phyloP scores from a whole-genome alignment of 306 rosid genomes.

The Fagus crenata region DNA sequence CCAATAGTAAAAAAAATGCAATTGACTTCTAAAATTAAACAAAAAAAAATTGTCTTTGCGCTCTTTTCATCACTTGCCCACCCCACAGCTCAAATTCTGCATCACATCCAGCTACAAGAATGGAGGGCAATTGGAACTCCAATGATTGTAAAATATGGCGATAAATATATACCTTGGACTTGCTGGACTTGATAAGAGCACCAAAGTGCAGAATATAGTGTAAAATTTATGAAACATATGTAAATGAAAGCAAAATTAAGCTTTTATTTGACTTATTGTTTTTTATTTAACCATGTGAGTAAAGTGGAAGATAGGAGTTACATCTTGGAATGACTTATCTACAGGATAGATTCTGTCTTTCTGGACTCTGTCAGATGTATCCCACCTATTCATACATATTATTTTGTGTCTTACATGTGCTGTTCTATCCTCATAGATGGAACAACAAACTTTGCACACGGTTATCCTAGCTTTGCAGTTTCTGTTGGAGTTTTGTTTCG shows the following conservation, averaged over 20 bases:
- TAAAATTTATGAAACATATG: background rate
- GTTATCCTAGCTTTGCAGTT: slow-evolving; percentile 94
- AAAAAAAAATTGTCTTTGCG: no score
- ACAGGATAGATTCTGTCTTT: background rate
- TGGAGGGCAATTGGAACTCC: background rate
- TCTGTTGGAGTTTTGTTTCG: slow-evolving; percentile 84
- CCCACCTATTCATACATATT: background rate
- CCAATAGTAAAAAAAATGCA: no score
- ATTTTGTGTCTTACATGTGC: background rate
- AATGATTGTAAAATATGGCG: background rate
- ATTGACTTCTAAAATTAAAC: no score
- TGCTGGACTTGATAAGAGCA: background rate
- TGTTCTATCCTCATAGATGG: slow-evolving; percentile 60
- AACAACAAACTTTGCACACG: slow-evolving; percentile 93
- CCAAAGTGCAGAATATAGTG: background rate
- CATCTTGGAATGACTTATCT: slow-evolving; percentile 3
- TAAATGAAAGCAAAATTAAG: background rate
- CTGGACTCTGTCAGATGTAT: background rate
- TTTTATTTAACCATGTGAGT: background rate
- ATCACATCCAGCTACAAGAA: background rate
- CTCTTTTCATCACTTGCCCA: background rate
- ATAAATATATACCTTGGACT: background rate
- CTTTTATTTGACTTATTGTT: background rate
- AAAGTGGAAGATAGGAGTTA: background rate
- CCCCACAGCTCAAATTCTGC: background rate